Evolutionary conservation across 164 flowering plant genomes (phyloP), one percentile per base, ranked within the genome.

Genomic region (Piper longum): DNA sequence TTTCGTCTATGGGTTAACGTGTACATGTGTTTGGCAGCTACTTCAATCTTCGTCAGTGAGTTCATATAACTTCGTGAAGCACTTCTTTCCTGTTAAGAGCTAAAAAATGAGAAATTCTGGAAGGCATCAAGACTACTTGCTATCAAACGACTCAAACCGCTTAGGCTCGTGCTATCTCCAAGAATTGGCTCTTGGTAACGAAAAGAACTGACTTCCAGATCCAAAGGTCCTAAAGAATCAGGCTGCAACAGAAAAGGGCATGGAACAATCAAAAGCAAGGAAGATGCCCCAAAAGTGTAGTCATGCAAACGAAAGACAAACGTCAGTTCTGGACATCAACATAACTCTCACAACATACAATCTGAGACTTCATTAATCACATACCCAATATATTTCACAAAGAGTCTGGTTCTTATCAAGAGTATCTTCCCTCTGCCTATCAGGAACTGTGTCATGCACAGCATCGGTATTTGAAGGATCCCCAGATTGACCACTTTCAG

Each of bases 81-180:
- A 75, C 59, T 43, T 81, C 85, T 72, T 82, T 91, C 78, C 87
- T 87, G 73, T 89, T 90, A 55, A 1, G 72, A 66, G 51, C 83
- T 81, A 48, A 88, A 84, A 74, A 88, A 85, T 0, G 90, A 78
- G 77, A 93, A 86, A 64, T 78, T 87, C 64, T 89, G 96, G 66
- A 89, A 89, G 18, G 88, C 96, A 79, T 89, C 98, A 56, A 89
- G 76, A 74, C 96, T 92, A 84, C 80, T 89, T 48, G 90, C 96
- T 70, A 87, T 83, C 62, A 92, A 80, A 59, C 88, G 86, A 73
- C 76, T 87, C 74, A 91, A 73, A 48, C 95, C 87, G 41, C 89
- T 75, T 54, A 91, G 80, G 75, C 95, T 85, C 65, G 81, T 86
- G 60, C 88, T 78, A 60, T 75, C 78, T 41, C 72, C 71, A 63